A percentile compares a stretch with the other conserved stretches of the same genome.
phyloP scores from a whole-genome alignment of 768 basidiomycete genomes.

The Podaxis sp. region DNA sequence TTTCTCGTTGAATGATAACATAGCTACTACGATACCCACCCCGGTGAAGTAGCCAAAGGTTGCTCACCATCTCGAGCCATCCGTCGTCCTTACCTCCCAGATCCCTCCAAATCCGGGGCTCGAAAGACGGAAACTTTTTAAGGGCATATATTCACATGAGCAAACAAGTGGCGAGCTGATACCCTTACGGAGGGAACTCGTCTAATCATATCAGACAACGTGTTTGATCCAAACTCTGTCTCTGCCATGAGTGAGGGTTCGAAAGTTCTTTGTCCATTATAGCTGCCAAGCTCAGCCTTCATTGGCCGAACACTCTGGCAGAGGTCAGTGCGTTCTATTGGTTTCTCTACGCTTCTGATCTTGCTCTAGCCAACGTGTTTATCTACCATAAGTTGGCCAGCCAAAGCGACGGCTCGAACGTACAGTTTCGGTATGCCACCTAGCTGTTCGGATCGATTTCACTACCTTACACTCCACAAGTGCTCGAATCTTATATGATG shows the following conservation, averaged over 20 bases:
- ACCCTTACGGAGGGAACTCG: neutral
- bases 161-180: neutral
- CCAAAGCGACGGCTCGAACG: neutral
- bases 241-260: conserved; percentile 10
- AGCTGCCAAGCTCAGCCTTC: neutral
- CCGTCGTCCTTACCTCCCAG: neutral
- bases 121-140: neutral
- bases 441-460: neutral
- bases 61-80: neutral
- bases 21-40: too few relatives aligned
- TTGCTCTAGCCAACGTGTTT: neutral
- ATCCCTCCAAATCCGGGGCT: neutral
- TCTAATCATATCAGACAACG: conserved; percentile 15
- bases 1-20: neutral
- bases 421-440: neutral
- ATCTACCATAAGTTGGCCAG: neutral
- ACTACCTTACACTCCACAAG: neutral
- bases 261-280: conserved; percentile 4
- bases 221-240: conserved; percentile 5
- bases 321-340: neutral
- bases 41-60: neutral
- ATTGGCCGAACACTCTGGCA: neutral
- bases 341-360: neutral
- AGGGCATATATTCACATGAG: neutral
- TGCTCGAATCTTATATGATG: neutral